A percentile compares a stretch with the other conserved stretches of the same genome.
Evolutionary conservation across 176 grass and related monocot species (phyloP).

Genomic region (Zoysia japonica): DNA sequence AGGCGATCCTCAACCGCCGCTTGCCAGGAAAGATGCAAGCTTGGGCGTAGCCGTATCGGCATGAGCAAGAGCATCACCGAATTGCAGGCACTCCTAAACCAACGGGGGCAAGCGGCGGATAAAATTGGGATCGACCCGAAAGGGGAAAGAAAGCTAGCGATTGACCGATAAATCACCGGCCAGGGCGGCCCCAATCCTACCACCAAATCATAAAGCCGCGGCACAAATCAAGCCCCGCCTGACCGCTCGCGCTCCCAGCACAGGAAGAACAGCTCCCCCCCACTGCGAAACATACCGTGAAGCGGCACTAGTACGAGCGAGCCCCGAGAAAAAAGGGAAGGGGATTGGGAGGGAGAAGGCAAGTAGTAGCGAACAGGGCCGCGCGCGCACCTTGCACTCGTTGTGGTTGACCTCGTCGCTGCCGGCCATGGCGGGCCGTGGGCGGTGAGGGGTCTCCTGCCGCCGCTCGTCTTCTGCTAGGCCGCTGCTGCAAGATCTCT

Average conservation of each 20-base stretch:
- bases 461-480: background rate
- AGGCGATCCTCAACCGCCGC: constrained; percentile 5
- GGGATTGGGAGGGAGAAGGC: too few relatives aligned
- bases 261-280: constrained; percentile 18
- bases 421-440: constrained; percentile 71
- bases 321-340: background rate
- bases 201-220: constrained; percentile 43
- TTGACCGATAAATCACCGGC: constrained; percentile 45
- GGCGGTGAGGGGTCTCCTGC: background rate
- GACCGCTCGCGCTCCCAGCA: constrained; percentile 4
- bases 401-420: constrained; percentile 99
- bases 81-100: constrained; percentile 23
- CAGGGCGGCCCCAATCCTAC: constrained; percentile 38
- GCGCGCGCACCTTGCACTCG: constrained; percentile 75
- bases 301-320: background rate
- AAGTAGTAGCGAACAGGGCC: background rate
- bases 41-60: constrained; percentile 46
- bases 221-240: constrained; percentile 34
- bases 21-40: constrained; percentile 55
- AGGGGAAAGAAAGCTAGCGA: constrained; percentile 62
- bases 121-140: constrained; percentile 56
- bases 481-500: constrained; percentile 32
- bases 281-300: background rate
- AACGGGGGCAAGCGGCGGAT: constrained; percentile 37
- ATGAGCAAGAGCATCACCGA: background rate